phyloP scores from a whole-genome alignment of 495 filamentous ascomycete species.

The Beverwykella pulmonaria region DNA sequence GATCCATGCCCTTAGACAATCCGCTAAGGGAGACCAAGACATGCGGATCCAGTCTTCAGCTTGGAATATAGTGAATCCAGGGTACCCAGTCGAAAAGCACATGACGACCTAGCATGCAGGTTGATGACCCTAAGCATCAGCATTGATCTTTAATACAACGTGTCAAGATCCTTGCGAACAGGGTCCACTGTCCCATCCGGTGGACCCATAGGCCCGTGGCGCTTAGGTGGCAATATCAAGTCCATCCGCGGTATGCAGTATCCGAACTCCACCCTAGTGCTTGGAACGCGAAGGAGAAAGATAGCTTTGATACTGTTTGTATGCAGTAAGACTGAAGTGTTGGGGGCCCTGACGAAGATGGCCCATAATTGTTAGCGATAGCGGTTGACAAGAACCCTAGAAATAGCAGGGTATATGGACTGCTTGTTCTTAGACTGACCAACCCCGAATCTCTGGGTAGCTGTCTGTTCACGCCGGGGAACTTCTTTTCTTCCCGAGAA shows the following conservation, averaged over 20 bases:
- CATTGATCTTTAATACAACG: not conserved
- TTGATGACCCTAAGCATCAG: not conserved
- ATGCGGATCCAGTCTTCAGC: not conserved
- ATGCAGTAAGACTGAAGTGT: not conserved
- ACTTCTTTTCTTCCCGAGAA: not conserved
- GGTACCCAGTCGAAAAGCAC: not conserved
- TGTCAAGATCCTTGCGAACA: not conserved
- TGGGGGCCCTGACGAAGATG: not conserved
- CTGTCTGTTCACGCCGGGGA: not conserved
- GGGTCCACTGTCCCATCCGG: not conserved
- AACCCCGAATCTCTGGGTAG: constrained; percentile 6
- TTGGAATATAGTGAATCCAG: not conserved
- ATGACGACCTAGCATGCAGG: not conserved
- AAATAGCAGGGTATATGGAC: not conserved
- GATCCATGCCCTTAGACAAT: not conserved
- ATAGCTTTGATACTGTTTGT: not conserved
- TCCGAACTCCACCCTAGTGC: not conserved
- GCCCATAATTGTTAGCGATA: not conserved
- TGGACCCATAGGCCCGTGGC: not conserved
- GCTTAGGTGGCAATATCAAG: not conserved
- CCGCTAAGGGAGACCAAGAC: not conserved
- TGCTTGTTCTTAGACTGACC: constrained; percentile 3
- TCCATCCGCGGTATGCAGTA: not conserved
- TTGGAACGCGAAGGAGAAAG: not conserved
- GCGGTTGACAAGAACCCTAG: not conserved